Evolutionary conservation across 1,139 yeast genomes (phyloP).

Genomic region (Candida neerlandica): DNA sequence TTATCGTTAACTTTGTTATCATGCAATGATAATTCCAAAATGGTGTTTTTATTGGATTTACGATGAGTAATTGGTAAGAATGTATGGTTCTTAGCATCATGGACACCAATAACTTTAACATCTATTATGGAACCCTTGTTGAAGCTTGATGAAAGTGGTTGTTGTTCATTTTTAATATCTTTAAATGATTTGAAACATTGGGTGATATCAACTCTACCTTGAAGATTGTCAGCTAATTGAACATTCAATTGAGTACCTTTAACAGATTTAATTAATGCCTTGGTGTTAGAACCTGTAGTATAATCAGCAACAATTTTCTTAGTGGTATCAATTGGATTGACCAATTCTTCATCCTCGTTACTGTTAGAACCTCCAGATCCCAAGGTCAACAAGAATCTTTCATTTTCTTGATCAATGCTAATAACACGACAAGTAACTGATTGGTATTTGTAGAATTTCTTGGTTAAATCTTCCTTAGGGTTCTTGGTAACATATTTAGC

Average conservation of each 20-base stretch:
- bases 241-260: conserved; percentile 79
- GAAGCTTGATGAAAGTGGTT: conserved; percentile 61
- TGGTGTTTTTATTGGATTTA: conserved; percentile 51
- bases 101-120: conserved; percentile 76
- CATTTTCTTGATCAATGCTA: conserved; percentile 65
- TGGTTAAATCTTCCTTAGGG: conserved; percentile 56
- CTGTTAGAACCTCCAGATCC: conserved; percentile 22
- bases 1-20: conserved; percentile 27
- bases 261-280: conserved; percentile 62
- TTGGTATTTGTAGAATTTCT: conserved; percentile 62
- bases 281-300: conserved; percentile 60
- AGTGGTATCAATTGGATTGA: conserved; percentile 64
- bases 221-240: conserved; percentile 73
- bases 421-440: conserved; percentile 68
- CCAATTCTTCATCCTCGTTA: conserved; percentile 27
- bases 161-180: conserved; percentile 58
- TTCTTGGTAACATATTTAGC: conserved; percentile 71
- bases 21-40: conserved; percentile 68
- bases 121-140: conserved; percentile 58
- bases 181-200: conserved; percentile 60
- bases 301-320: conserved; percentile 54
- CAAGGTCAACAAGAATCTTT: conserved; percentile 69
- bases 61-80: conserved; percentile 72
- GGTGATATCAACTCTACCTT: conserved; percentile 79
- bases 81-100: conserved; percentile 70